phyloP scores from a whole-genome alignment of 2,329 filamentous ascomycete species.

The Lecanosticta acicola region DNA sequence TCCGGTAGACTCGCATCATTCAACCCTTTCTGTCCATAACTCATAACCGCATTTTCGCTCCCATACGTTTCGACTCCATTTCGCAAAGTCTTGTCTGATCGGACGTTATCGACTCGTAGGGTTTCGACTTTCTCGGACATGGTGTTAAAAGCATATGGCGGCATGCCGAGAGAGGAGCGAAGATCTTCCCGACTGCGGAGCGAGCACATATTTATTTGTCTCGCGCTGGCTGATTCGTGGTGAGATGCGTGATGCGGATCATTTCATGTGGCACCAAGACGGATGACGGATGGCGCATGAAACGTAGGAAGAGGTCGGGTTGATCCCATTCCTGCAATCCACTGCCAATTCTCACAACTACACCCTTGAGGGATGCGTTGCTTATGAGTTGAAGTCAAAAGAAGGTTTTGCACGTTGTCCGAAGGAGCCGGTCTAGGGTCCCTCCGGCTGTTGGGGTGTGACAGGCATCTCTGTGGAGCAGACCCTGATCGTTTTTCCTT shows the following conservation, averaged over 20 bases:
- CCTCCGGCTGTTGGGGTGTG: not conserved
- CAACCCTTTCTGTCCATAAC: constrained; percentile 13
- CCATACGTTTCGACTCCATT: not conserved
- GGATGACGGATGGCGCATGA: not conserved
- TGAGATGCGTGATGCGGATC: not conserved
- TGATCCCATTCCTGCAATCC: not conserved
- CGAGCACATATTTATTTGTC: not conserved
- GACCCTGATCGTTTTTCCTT: not conserved
- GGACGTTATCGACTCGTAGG: not conserved
- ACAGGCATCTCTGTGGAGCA: not conserved
- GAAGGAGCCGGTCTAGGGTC: not conserved
- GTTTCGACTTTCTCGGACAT: not conserved
- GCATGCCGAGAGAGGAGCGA: not conserved
- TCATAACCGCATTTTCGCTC: not conserved
- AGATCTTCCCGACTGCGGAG: not conserved
- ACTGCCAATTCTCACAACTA: not conserved
- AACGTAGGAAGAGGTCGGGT: not conserved
- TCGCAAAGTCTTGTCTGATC: not conserved
- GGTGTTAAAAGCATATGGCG: not conserved
- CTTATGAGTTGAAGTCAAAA: not conserved
- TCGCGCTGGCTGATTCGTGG: not conserved
- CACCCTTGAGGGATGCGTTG: not conserved
- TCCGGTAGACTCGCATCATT: constrained; percentile 12
- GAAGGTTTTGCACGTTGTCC: not conserved
- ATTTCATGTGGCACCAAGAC: not conserved